Percentiles rank a stretch among this genome's conserved stretches.
These are phyloP conservation scores for Parietaria judaica DNA, from an alignment of 306 rosid species.

Conservation along the genomic window DNA sequence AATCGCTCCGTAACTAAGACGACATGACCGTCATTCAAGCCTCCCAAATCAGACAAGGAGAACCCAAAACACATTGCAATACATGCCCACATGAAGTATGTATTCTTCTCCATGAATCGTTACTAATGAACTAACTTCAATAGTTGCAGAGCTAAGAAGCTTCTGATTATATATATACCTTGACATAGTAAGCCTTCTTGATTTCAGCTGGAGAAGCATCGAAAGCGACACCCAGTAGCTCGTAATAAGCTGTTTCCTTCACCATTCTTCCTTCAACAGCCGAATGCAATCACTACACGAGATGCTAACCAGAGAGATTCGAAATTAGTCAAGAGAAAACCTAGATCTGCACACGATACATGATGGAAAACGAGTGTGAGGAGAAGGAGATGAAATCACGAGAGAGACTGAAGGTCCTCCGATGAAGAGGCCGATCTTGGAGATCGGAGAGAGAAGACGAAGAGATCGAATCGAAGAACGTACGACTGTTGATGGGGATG, in stretches of 20 bases:
- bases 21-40: not conserved
- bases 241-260: conserved; percentile 70
- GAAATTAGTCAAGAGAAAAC: too few relatives aligned
- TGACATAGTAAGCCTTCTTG: conserved; percentile 84
- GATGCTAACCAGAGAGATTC: too few relatives aligned
- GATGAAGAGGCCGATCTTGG: too few relatives aligned
- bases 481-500: too few relatives aligned
- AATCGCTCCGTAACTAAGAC: not conserved
- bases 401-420: too few relatives aligned
- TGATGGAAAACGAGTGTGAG: too few relatives aligned
- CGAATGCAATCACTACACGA: not conserved
- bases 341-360: too few relatives aligned
- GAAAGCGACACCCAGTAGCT: conserved; percentile 58
- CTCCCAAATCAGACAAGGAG: not conserved
- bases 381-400: too few relatives aligned
- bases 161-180: conserved; percentile 30
- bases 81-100: not conserved
- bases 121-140: not conserved
- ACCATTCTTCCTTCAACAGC: conserved; percentile 53
- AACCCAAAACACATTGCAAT: not conserved
- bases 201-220: conserved; percentile 71
- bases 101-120: conserved; percentile 1
- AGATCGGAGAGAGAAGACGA: too few relatives aligned
- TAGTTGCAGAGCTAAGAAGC: not conserved
- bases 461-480: too few relatives aligned